phyloP scores from a whole-genome alignment of 1,139 yeast species.

The Sugiyamaella novakii region DNA sequence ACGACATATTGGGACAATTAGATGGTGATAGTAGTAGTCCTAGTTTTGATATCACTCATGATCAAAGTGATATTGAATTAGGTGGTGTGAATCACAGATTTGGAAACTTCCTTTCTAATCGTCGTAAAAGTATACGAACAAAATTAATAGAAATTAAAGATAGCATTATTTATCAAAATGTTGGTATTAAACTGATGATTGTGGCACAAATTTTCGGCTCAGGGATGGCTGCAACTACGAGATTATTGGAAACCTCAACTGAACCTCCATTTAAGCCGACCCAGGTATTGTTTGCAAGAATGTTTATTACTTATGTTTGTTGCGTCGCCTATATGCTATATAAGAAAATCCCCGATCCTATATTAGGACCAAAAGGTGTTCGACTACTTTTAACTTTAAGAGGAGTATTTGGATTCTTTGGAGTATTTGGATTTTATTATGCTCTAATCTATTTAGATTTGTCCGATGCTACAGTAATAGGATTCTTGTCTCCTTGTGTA shows the following conservation, averaged over 20 bases:
- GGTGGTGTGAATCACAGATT: slow-evolving; percentile 5
- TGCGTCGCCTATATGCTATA: slow-evolving; percentile 58
- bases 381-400: slow-evolving; percentile 61
- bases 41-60: slow-evolving; percentile 1
- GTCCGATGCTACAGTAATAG: slow-evolving; percentile 78
- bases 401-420: slow-evolving; percentile 75
- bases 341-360: slow-evolving; percentile 55
- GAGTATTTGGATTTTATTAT: slow-evolving; percentile 75
- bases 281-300: slow-evolving; percentile 74
- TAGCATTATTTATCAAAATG: slow-evolving; percentile 21
- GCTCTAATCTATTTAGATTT: slow-evolving; percentile 72
- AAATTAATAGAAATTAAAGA: slow-evolving; percentile 11
- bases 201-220: slow-evolving; percentile 66
- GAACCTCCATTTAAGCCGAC: slow-evolving; percentile 69
- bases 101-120: background rate
- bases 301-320: slow-evolving; percentile 67
- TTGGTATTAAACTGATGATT: slow-evolving; percentile 33
- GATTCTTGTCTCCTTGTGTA: slow-evolving; percentile 75
- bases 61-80: slow-evolving; percentile 6
- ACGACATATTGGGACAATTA: slow-evolving; percentile 2
- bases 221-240: slow-evolving; percentile 73
- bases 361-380: slow-evolving; percentile 68
- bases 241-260: slow-evolving; percentile 65
- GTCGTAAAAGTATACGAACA: slow-evolving; percentile 9
- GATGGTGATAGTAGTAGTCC: background rate